Evolutionary conservation across 2,329 filamentous ascomycete species (phyloP), one percentile per base, ranked within the genome.

Genomic region (Sodiomyces alkalinus): DNA sequence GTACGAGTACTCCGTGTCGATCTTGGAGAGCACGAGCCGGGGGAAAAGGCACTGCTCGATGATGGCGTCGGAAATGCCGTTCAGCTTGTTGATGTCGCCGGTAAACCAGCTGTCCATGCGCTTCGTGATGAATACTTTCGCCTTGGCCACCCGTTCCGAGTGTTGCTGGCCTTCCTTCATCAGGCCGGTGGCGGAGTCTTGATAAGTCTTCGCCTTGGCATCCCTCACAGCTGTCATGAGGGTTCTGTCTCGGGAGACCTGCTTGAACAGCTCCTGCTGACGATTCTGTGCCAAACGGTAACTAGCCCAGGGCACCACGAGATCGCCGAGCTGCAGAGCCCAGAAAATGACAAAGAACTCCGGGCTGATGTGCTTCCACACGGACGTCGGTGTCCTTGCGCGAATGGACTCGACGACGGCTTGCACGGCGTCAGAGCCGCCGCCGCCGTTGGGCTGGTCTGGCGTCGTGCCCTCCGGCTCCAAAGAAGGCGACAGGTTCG

Each of bases 41-140:
- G 90, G 90, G n/a, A 96, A 54, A 39, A 98, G 74, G 47, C 90
- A 98, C 42, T 92, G 77, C 51, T 96, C 85, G 7, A 98, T 66
- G 12, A 98, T 56, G 4, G 71, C 66, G 41, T 85, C 73, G 29
- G 87, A 80, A 4, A 92, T 62, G 6, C 59, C 60, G 33, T 79
- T 74, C 21, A 66, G 56, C 41, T 74, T 79, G 7, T 68, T 64
- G 4, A 67, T 66, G 39, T 68, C 62, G 6, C 64, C 62, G 14
- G 63, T 57, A 47, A 96, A 94, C 74, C 86, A 94, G 31, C 65
- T 55, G 39, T 74, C 62, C 47, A 86, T 85, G 43, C 87, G 80
- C 37, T 75, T 75, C 29, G 70, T 70, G 25, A 96, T 56, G 38
- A 80, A 70, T 28, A 70, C 60, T 40, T 74, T 74, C 38, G 73